Percentiles rank a stretch among this genome's conserved stretches.
These are phyloP conservation scores for Kluyveromyces starmeri DNA, from an alignment of 805 yeast species.

Conservation along the genomic window DNA sequence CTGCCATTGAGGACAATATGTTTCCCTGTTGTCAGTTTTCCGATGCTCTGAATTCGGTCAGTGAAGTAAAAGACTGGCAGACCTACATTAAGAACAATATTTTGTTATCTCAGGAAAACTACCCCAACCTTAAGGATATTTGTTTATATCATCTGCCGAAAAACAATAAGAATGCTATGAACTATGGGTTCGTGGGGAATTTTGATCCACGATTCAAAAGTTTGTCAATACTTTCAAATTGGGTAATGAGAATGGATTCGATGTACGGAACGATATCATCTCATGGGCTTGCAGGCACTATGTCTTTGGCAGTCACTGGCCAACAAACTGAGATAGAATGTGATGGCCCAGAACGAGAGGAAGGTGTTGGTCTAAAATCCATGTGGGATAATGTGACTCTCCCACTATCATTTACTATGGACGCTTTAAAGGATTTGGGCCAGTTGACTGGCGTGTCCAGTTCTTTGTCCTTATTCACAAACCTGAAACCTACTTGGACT, in stretches of 20 bases:
- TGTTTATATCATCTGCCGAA: slow-evolving; percentile 25
- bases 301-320: slow-evolving; percentile 19
- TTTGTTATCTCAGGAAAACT: slow-evolving; percentile 22
- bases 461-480: slow-evolving; percentile 23
- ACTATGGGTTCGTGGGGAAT: slow-evolving; percentile 23
- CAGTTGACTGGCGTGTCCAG: slow-evolving; percentile 25
- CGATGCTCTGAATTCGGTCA: background rate
- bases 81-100: slow-evolving; percentile 19
- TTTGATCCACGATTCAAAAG: slow-evolving; percentile 19
- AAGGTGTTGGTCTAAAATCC: slow-evolving; percentile 7
- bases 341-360: slow-evolving; percentile 2
- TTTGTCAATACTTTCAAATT: slow-evolving; percentile 23
- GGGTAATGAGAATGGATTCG: slow-evolving; percentile 26
- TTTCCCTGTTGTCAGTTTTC: slow-evolving; percentile 4
- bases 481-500: slow-evolving; percentile 21
- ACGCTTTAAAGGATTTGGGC: slow-evolving; percentile 30
- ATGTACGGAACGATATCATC: slow-evolving; percentile 22
- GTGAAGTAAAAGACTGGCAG: slow-evolving; percentile 20
- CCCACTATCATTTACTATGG: slow-evolving; percentile 28
- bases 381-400: slow-evolving; percentile 24
- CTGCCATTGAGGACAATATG: slow-evolving; percentile 1
- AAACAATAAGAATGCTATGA: slow-evolving; percentile 11
- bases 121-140: slow-evolving; percentile 23
- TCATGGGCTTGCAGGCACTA: slow-evolving; percentile 23
- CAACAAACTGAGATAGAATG: slow-evolving; percentile 7